Evolutionary conservation across 2,329 filamentous ascomycete genomes (phyloP), one percentile per base, ranked within the genome.

Genomic region (Plenodomus biglobosus): DNA sequence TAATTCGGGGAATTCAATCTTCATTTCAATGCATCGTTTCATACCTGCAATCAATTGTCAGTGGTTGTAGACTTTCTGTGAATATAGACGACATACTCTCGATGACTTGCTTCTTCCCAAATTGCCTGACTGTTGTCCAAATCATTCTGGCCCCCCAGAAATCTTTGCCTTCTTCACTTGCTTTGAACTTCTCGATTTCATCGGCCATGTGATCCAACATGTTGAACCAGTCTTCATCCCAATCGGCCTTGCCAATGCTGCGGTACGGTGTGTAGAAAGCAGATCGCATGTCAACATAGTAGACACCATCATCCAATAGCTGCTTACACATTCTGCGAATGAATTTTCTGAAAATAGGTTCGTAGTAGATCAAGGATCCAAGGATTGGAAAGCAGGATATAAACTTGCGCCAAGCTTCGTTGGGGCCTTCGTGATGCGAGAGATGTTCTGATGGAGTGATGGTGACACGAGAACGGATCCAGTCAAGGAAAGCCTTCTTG

Each of bases 111-210:
- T 85, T 83, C 15, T 85, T 86, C 20, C 82, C 78, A 43, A 83
- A 78, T 21, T 74, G 75, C 35, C 92, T 84, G 38, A 92, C 75
- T 1, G 82, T 83, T 0, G 90, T 92, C 89, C 90, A 95, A 58
- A 96, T 95, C 59, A 91, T 83, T 10, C 89, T 81, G 11, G 88
- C 78, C 11, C 91, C 92, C 86, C 90, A 95, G 73, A 97, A 96
- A 0, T 78, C 78, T 50, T 85, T 78, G 2, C 90, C 89, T 58
- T 86, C 82, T 22, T 85, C 79, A 0, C 85, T 85, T 1, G 78
- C 75, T 66, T 89, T 86, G 77, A 96, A 97, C 1, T 77, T 79
- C 18, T 84, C 77, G 16, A 96, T 78, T 60, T 95, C 92, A 52
- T 96, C 89, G 38, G 85, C 82, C 44, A 95, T 79, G 3, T 86